Conservation (phyloP, 139 green algal species). For the Volvox reticuliferus region DNA sequence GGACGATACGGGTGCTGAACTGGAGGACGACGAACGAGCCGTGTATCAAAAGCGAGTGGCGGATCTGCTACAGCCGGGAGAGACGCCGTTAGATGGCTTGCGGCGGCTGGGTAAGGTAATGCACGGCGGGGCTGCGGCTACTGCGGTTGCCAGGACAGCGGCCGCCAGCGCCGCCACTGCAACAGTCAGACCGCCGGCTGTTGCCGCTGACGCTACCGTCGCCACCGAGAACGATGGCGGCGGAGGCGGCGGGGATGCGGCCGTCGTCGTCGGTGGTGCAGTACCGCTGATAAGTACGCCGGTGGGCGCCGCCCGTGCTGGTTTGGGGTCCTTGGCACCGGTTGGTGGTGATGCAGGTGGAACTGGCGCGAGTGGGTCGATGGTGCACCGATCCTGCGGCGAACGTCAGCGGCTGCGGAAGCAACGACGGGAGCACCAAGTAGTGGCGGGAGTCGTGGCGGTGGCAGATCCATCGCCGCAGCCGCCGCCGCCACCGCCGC, state of each 20-base stretch:
- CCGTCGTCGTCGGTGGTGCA: no score
- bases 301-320: no score
- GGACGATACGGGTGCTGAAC: conserved; percentile 36
- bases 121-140: neutral
- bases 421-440: conserved; percentile 14
- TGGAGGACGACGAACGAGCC: conserved; percentile 55
- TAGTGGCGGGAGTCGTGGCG: no score
- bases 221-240: neutral
- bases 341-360: neutral
- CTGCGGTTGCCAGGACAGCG: neutral
- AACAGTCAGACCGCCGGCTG: neutral
- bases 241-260: neutral
- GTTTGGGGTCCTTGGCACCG: no score
- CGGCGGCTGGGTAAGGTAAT: conserved; percentile 61
- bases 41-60: conserved; percentile 60
- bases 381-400: neutral
- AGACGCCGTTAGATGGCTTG: conserved; percentile 74
- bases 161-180: neutral
- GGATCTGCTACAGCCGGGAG: conserved; percentile 69
- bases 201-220: neutral
- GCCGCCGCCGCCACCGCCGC: neutral
- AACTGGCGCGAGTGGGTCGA: neutral
- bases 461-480: no score
- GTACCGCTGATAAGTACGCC: no score
- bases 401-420: conserved; percentile 35